Conservation (phyloP, 2,329 filamentous ascomycete genomes). For the Paradendryphiella salina region DNA sequence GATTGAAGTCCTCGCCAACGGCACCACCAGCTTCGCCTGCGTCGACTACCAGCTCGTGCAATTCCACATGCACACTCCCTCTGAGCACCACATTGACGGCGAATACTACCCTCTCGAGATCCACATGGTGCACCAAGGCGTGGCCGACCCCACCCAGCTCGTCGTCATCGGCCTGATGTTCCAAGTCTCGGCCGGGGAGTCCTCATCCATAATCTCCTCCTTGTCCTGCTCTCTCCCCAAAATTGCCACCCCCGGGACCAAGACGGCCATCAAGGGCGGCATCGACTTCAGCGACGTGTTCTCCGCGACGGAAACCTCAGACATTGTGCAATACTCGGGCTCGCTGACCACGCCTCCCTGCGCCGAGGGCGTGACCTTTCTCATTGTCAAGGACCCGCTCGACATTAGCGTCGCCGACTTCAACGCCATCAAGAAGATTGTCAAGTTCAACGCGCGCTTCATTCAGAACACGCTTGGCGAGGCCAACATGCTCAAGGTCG, state of each 20-base stretch:
- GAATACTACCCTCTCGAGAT: slow-evolving; percentile 55
- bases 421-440: slow-evolving; percentile 56
- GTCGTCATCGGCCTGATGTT: slow-evolving; percentile 51
- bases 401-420: slow-evolving; percentile 55
- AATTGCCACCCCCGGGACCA: slow-evolving; percentile 49
- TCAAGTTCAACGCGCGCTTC: slow-evolving; percentile 60
- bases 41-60: slow-evolving; percentile 54
- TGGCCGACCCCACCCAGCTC: slow-evolving; percentile 43
- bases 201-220: slow-evolving; percentile 37
- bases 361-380: slow-evolving; percentile 59
- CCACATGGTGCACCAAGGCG: slow-evolving; percentile 63
- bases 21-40: slow-evolving; percentile 50
- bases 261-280: slow-evolving; percentile 31
- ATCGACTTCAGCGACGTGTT: slow-evolving; percentile 53
- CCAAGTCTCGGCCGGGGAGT: slow-evolving; percentile 45
- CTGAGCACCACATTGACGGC: slow-evolving; percentile 60
- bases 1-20: slow-evolving; percentile 59
- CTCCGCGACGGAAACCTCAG: slow-evolving; percentile 43
- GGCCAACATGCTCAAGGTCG: slow-evolving; percentile 49
- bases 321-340: slow-evolving; percentile 58
- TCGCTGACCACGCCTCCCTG: slow-evolving; percentile 67
- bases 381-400: slow-evolving; percentile 56
- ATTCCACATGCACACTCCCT: slow-evolving; percentile 65
- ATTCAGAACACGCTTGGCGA: slow-evolving; percentile 56
- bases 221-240: slow-evolving; percentile 44